A percentile compares a stretch with the other conserved stretches of the same genome.
These are phyloP conservation scores for Tylopilus sp. DNA, from an alignment of 1,284 basidiomycete species.

Conservation along the genomic window DNA sequence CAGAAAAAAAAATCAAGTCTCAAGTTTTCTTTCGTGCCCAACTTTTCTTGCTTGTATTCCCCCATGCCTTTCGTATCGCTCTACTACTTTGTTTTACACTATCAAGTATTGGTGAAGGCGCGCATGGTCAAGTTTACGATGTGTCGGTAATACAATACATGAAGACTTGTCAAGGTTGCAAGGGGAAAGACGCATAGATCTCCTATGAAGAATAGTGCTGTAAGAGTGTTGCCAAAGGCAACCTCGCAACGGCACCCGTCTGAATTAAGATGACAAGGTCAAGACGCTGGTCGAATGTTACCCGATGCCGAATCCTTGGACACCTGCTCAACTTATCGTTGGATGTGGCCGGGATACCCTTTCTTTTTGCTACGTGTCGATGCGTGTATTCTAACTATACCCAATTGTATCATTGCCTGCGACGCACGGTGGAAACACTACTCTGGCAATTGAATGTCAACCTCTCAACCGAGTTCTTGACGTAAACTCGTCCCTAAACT, in stretches of 20 bases:
- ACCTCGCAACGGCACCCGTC: constrained; percentile 8
- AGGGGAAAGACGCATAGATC: constrained; percentile 16
- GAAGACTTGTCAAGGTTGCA: constrained; percentile 30
- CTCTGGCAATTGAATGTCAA: too few species aligned
- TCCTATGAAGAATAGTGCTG: constrained; percentile 15
- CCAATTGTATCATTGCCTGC: too few species aligned
- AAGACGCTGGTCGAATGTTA: constrained; percentile 9
- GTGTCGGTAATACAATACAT: constrained; percentile 36
- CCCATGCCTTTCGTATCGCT: constrained; percentile 37
- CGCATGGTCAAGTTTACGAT: constrained; percentile 37
- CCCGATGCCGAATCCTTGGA: constrained; percentile 7
- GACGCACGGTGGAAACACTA: too few species aligned
- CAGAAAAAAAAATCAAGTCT: constrained; percentile 46
- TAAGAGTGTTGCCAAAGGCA: constrained; percentile 3
- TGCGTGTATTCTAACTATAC: background rate
- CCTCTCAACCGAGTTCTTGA: too few species aligned
- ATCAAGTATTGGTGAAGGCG: constrained; percentile 40
- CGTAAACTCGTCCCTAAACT: constrained; percentile 5
- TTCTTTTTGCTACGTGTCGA: background rate
- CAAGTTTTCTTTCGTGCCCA: constrained; percentile 41
- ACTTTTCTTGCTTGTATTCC: constrained; percentile 38
- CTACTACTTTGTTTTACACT: constrained; percentile 40
- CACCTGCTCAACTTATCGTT: background rate
- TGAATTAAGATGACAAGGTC: constrained; percentile 27
- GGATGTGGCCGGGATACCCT: background rate